Percentiles rank a stretch among this genome's conserved stretches.
Evolutionary conservation across 1,139 yeast genomes (phyloP).

Genomic region (Wickerhamiella pararugosa): DNA sequence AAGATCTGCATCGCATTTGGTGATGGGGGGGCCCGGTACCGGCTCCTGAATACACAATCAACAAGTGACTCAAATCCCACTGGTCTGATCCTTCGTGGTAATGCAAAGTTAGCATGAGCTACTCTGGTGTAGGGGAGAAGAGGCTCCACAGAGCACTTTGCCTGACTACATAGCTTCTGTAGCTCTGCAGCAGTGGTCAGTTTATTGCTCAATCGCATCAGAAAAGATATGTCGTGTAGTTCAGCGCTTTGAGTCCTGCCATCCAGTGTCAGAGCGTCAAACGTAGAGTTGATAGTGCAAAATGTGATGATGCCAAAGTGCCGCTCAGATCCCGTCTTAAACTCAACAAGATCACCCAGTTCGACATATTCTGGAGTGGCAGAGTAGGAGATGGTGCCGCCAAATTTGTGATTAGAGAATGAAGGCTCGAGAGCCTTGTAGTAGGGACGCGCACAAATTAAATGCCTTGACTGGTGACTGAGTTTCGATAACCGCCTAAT

Average conservation of each 20-base stretch:
- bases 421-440: too few relatives aligned
- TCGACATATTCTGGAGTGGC: constrained; percentile 10
- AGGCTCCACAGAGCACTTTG: neutral
- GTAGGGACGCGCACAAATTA: too few relatives aligned
- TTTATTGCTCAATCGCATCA: neutral
- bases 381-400: neutral
- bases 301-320: constrained; percentile 15
- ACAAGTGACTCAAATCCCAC: constrained; percentile 10
- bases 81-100: constrained; percentile 8
- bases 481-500: too few relatives aligned
- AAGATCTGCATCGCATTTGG: constrained; percentile 3
- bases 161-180: too few relatives aligned
- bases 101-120: constrained; percentile 9
- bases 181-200: too few relatives aligned
- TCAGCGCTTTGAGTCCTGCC: constrained; percentile 7
- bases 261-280: constrained; percentile 10
- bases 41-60: neutral
- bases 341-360: constrained; percentile 15
- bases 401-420: too few relatives aligned
- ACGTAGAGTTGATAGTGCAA: constrained; percentile 9
- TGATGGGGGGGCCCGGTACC: neutral
- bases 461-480: too few relatives aligned
- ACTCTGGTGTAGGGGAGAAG: constrained; percentile 8
- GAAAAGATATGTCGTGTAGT: constrained; percentile 9
- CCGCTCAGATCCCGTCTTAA: constrained; percentile 8